Percentiles rank a stretch among this genome's conserved stretches.
These are phyloP conservation scores for Actinomortierella wolfii DNA, from an alignment of 371 early-diverging fungal genomes.

Conservation along the genomic window DNA sequence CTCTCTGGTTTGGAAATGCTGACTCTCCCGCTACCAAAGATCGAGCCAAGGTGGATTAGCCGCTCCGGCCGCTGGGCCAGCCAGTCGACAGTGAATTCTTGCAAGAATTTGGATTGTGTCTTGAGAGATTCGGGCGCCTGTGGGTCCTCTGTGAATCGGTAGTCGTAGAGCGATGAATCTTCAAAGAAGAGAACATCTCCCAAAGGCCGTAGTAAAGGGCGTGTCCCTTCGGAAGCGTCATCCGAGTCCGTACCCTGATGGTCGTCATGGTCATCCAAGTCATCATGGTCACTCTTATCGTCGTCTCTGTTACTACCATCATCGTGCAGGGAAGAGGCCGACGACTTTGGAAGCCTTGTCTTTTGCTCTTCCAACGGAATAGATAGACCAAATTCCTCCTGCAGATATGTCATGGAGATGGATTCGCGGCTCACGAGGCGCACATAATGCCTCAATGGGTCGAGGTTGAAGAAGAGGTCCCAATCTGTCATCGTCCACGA, in stretches of 20 bases:
- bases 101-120: constrained; percentile 39
- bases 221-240: constrained; percentile 12
- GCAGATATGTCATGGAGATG: constrained; percentile 34
- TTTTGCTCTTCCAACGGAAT: constrained; percentile 14
- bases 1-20: constrained; percentile 50
- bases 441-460: constrained; percentile 33
- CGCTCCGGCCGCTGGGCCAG: constrained; percentile 50
- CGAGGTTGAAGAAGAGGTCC: constrained; percentile 37
- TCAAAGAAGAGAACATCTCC: constrained; percentile 41
- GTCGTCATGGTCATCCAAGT: background rate
- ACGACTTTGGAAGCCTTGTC: background rate
- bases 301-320: constrained; percentile 3
- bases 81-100: constrained; percentile 51
- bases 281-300: background rate
- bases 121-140: constrained; percentile 25
- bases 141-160: constrained; percentile 51
- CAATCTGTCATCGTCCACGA: constrained; percentile 56
- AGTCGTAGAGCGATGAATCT: constrained; percentile 55
- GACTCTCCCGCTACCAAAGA: constrained; percentile 62
- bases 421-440: constrained; percentile 35
- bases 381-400: constrained; percentile 16
- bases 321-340: background rate
- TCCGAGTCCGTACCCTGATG: background rate
- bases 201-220: constrained; percentile 14
- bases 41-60: constrained; percentile 57